Base-by-base conservation (phyloP, 805 yeast species). In the Suhomyces pyralidae region DNA sequence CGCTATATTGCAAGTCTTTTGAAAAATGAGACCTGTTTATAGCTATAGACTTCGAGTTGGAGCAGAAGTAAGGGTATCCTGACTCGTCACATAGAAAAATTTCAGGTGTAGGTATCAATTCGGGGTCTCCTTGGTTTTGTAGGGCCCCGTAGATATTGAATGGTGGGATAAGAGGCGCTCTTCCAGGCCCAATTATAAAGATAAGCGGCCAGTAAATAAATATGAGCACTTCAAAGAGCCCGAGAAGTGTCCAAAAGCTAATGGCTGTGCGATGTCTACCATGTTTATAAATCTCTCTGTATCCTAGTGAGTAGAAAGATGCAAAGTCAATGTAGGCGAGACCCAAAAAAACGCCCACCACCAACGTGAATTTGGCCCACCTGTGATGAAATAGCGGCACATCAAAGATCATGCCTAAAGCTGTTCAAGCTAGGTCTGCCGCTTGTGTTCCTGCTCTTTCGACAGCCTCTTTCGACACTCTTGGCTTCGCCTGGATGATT, bases 61-160 rank as follows among this genome's bases (percentile, higher is more conserved):
- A 68, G 62, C 97, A 90, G 84, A 88, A 92, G 25, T 74, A 72
- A 0, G 97, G 96, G 57, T 78, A 82, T 0, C 98, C 97, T 52
- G 80, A 76, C 8, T 70, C 71, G 64, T 88, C 91, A 64, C 96
- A 88, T 15, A 78, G 63, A 63, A 90, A 92, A 22, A 77, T 70
- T 1, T 67, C 74, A 0, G 96, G 94, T 1, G 84, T 77, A 0
- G 65, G 62, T 2, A 70, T 65, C 8, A 72, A 62, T 5, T 50
- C 56, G 7, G 51, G 51, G 19, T 51, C 43, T 38, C 36, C 48
- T 4, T 49, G 40, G 5, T 30, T 49, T 5, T 51, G 56, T 19
- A 52, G 57, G 9, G 51, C 47, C 10, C 51, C 55, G 53, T 66
- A 66, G 30, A 73, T 38, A 54, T 71, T 64, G 50, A 64, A 71